phyloP scores from a whole-genome alignment of 768 basidiomycete species.

The Boletus edulis region DNA sequence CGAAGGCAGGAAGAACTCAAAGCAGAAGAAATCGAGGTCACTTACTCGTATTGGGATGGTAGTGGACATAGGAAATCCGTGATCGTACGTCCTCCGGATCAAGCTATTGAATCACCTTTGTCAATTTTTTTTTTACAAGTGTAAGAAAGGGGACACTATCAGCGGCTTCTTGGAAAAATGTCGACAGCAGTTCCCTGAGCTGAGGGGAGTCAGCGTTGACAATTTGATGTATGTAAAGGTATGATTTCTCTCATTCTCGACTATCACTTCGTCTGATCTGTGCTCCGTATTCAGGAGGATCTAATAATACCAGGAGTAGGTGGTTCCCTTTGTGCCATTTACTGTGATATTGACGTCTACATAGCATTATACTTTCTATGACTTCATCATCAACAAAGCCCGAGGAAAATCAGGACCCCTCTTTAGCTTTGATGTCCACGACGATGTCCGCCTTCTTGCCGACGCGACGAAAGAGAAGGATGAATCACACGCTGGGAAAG shows the following conservation, averaged over 20 bases:
- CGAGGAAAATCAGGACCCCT: conserved; percentile 97
- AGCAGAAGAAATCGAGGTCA: conserved; percentile 79
- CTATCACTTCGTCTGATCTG: conserved; percentile 1
- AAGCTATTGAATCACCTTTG: neutral
- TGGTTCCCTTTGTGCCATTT: conserved; percentile 1
- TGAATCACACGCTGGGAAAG: conserved; percentile 98
- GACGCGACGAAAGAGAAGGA: conserved; percentile 98
- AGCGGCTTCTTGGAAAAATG: conserved; percentile 89
- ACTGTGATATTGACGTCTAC: neutral
- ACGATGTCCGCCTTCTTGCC: conserved; percentile 90
- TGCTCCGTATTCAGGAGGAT: conserved; percentile 68
- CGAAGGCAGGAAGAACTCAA: conserved; percentile 66
- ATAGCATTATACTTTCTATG: conserved; percentile 98
- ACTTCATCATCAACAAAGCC: conserved; percentile 98
- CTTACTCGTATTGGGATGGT: conserved; percentile 98
- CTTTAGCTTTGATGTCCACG: conserved; percentile 99
- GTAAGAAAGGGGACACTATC: conserved; percentile 95
- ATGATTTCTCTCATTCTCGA: conserved; percentile 14
- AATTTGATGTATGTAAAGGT: conserved; percentile 99
- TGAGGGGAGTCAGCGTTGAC: conserved; percentile 86
- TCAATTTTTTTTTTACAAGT: conserved; percentile 59
- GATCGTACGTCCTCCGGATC: conserved; percentile 50
- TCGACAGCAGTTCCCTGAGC: conserved; percentile 87
- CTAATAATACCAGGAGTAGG: conserved; percentile 94
- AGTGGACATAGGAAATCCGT: conserved; percentile 95